These are phyloP conservation scores for Paecilomyces sp. DNA, from an alignment of 2,329 filamentous ascomycete genomes.

Conservation along the genomic window DNA sequence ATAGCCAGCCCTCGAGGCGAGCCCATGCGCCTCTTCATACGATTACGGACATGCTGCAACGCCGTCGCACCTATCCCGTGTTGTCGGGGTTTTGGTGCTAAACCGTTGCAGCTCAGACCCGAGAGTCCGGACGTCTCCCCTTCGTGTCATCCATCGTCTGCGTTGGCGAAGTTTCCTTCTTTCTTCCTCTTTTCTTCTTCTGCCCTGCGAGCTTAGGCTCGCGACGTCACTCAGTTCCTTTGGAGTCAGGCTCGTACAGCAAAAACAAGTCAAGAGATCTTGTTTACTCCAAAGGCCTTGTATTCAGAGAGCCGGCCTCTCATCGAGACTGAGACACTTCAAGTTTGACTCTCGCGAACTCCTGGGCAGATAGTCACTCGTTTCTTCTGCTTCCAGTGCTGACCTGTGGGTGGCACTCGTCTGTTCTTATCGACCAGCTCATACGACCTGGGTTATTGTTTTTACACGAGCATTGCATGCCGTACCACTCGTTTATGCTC, in stretches of 20 bases:
- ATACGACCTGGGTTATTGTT: neutral
- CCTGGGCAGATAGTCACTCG: conserved; percentile 11
- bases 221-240: neutral
- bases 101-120: neutral
- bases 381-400: conserved; percentile 9
- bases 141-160: neutral
- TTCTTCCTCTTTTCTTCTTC: neutral
- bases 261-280: conserved; percentile 1
- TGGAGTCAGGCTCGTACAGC: neutral
- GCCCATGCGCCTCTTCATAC: neutral
- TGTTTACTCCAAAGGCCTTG: neutral
- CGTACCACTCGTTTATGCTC: neutral
- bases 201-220: neutral
- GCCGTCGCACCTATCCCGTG: neutral
- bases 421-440: neutral
- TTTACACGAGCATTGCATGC: neutral
- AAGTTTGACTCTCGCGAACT: conserved; percentile 19
- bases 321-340: conserved; percentile 10
- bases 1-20: neutral
- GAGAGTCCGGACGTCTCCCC: neutral
- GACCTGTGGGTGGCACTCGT: neutral
- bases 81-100: neutral
- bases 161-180: neutral
- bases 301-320: neutral
- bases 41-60: neutral